Conservation (phyloP, 2,329 filamentous ascomycete genomes). For the Fusarium multiceps region DNA sequence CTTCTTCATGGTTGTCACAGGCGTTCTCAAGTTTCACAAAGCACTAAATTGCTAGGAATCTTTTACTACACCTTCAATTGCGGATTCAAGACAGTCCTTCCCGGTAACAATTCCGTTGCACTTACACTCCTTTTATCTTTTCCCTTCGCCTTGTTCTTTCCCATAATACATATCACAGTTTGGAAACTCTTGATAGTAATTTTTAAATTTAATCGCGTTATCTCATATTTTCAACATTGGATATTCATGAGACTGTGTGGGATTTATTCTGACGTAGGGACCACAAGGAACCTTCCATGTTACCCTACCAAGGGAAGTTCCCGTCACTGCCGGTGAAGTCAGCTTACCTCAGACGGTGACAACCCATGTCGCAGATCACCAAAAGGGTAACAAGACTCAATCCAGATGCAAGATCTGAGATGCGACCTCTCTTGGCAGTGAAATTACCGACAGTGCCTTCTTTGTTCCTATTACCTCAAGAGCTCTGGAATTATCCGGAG, state of each 20-base stretch:
- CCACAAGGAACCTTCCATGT: neutral
- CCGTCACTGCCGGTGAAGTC: neutral
- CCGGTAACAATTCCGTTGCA: neutral
- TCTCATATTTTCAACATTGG: neutral
- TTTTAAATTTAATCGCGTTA: neutral
- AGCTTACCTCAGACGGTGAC: slow-evolving; percentile 5
- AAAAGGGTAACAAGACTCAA: neutral
- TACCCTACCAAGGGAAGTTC: rapidly evolving
- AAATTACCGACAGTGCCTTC: neutral
- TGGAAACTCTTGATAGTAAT: neutral
- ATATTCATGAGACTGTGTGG: neutral
- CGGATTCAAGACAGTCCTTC: too few species aligned
- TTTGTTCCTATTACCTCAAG: too few species aligned
- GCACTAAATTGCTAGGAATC: neutral
- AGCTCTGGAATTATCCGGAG: too few species aligned
- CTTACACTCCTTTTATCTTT: neutral
- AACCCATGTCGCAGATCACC: neutral
- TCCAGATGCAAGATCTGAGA: neutral
- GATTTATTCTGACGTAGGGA: neutral
- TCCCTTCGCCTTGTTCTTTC: neutral
- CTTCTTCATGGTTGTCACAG: neutral
- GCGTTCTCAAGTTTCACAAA: neutral
- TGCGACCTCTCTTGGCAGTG: neutral
- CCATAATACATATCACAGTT: neutral
- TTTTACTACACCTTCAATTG: too few species aligned